These are phyloP conservation scores for Paxillus ammoniavirescens DNA, from an alignment of 768 basidiomycete species.

Conservation along the genomic window DNA sequence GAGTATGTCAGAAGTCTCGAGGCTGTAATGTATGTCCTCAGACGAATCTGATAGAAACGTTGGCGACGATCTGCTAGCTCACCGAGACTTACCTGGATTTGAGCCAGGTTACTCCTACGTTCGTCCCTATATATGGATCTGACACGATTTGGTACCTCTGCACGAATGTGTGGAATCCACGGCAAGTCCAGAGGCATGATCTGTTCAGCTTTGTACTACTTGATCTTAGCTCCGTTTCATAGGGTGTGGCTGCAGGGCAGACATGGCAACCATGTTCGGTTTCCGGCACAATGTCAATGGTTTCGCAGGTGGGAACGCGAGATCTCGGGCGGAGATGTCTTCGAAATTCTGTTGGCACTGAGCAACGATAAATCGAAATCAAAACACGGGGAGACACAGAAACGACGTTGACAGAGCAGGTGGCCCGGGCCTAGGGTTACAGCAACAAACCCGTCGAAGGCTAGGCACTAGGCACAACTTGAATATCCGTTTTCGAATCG, in stretches of 20 bases:
- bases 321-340: conserved; percentile 75
- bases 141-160: conserved; percentile 63
- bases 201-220: no score
- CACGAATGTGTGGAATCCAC: conserved; percentile 58
- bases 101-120: conserved; percentile 52
- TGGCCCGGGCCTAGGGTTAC: no score
- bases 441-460: no score
- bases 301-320: conserved; percentile 59
- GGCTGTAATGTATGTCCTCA: conserved; percentile 44
- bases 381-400: no score
- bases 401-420: no score
- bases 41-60: conserved; percentile 41
- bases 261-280: no score
- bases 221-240: no score
- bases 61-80: conserved; percentile 2
- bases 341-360: conserved; percentile 85
- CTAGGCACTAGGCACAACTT: no score
- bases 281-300: no score
- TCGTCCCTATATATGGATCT: conserved; percentile 54
- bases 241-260: no score
- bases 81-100: conserved; percentile 52
- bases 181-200: no score
- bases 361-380: conserved; percentile 58
- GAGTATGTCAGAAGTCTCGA: conserved; percentile 64
- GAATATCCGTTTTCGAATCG: no score